Percentiles rank a stretch among this genome's conserved stretches.
phyloP scores from a whole-genome alignment of 2,329 filamentous ascomycete genomes.

The Ceratocystiopsis minuta region DNA sequence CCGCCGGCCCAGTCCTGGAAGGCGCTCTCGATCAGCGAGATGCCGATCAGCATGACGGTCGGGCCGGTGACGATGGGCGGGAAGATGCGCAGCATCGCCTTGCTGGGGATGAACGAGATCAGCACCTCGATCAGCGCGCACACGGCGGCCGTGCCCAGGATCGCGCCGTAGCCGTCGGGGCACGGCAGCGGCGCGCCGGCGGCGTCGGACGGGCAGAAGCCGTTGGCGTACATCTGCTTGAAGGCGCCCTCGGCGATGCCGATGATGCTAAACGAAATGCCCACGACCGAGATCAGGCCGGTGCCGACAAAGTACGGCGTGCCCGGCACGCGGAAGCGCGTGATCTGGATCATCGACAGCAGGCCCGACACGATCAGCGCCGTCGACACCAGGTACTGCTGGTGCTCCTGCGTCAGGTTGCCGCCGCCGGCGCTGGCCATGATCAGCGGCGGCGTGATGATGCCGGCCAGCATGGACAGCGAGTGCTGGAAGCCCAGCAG shows the following conservation, averaged over 20 bases:
- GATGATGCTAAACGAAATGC: constrained; percentile 62
- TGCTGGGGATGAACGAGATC: constrained; percentile 57
- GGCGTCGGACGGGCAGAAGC: constrained; percentile 41
- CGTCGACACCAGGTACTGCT: constrained; percentile 65
- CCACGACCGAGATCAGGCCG: constrained; percentile 57
- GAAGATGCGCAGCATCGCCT: constrained; percentile 51
- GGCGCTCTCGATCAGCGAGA: constrained; percentile 51
- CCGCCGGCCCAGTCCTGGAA: constrained; percentile 69
- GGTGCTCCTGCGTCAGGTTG: constrained; percentile 39
- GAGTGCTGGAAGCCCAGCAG: constrained; percentile 66
- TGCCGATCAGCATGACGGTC: constrained; percentile 48
- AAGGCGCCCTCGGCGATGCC: constrained; percentile 56
- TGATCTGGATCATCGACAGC: constrained; percentile 60
- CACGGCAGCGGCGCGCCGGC: constrained; percentile 54
- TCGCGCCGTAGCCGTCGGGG: constrained; percentile 56
- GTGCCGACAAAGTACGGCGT: constrained; percentile 54
- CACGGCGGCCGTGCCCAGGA: constrained; percentile 51
- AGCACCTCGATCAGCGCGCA: constrained; percentile 53
- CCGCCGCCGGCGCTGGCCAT: constrained; percentile 43
- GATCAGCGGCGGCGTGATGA: constrained; percentile 66
- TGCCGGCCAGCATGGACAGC: constrained; percentile 55
- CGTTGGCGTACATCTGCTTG: constrained; percentile 59
- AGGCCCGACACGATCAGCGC: constrained; percentile 64
- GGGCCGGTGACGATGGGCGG: constrained; percentile 42
- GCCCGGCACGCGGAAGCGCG: constrained; percentile 44